Evolutionary conservation across 2,329 filamentous ascomycete genomes (phyloP), one percentile per base, ranked within the genome.

Genomic region (Fusarium secorum): DNA sequence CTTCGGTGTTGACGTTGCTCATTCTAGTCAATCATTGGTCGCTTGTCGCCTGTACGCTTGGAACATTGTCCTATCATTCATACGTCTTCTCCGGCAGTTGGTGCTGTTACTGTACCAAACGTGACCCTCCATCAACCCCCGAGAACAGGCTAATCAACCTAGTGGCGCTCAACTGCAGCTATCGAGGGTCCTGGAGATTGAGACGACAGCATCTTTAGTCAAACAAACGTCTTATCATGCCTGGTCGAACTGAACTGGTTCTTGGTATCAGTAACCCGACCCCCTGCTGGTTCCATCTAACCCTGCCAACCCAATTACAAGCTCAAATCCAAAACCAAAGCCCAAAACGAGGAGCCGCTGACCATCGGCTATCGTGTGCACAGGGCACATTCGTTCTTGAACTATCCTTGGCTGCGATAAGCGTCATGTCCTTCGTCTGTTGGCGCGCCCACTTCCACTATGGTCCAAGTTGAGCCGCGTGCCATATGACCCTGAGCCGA

Each of bases 331-430:
- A 64, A 54, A 51, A 28, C 42, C 48, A 30, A 52, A 59, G 51
- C 36, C 51, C 60, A 39, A 33, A 57, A 57, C 26, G 64, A 68
- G 49, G 53, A 69, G 53, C n/a, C 49, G 48, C 57, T 69, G 51
- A 45, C 58, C 70, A 53, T 72, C 70, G 70, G 66, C 38, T 73
- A 72, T 73, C 70, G 70, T 67, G 57, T 49, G 68, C 68, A 66
- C 64, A 59, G 69, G 51, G 69, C 62, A 49, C 46, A 51, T 56
- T 38, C 56, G 39, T 61, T 70, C 41, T 66, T 62, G 46, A 52
- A 55, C 57, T 55, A 57, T 71, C 53, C 68, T 60, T 66, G 55
- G 60, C 53, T 67, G 71, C 70, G 73, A 74, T 75, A 75, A 75
- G 74, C 73, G 73, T 72, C 73, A 75, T 68, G 61, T 64, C 64